Conservation (phyloP, 257 asterid species). For the Vinca minor region DNA sequence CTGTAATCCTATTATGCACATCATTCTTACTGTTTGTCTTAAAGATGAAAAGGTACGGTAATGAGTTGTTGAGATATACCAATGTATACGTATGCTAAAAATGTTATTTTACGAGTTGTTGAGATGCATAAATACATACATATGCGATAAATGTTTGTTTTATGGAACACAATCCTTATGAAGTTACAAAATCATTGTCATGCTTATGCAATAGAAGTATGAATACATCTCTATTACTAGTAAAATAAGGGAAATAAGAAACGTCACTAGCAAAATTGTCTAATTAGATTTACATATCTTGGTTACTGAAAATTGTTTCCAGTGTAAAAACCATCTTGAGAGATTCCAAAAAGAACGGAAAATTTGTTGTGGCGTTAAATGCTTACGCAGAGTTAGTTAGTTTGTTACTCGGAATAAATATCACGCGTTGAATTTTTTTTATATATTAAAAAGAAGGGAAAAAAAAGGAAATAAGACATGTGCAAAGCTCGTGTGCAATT, state of each 20-base stretch:
- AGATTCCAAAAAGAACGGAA: background rate
- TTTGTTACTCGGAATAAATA: background rate
- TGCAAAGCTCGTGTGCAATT: too few relatives aligned
- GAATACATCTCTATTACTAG: background rate
- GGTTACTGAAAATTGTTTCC: background rate
- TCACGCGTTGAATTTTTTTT: background rate
- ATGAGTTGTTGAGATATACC: background rate
- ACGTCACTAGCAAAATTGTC: background rate
- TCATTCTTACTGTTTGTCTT: background rate
- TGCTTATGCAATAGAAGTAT: background rate
- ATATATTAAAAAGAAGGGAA: too few relatives aligned
- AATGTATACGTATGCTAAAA: background rate
- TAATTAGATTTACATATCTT: background rate
- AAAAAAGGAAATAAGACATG: too few relatives aligned
- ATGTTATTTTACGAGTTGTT: background rate
- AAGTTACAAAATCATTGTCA: background rate
- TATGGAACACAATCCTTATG: background rate
- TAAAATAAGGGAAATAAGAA: background rate
- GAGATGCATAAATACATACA: background rate
- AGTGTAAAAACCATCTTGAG: background rate
- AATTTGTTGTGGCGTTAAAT: constrained; percentile 1
- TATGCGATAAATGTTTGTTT: constrained; percentile 4
- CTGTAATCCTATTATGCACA: background rate
- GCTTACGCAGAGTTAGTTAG: background rate
- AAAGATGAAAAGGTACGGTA: background rate